Base-by-base conservation (phyloP, 305 asterid genomes). In the Plantago coronopus region DNA sequence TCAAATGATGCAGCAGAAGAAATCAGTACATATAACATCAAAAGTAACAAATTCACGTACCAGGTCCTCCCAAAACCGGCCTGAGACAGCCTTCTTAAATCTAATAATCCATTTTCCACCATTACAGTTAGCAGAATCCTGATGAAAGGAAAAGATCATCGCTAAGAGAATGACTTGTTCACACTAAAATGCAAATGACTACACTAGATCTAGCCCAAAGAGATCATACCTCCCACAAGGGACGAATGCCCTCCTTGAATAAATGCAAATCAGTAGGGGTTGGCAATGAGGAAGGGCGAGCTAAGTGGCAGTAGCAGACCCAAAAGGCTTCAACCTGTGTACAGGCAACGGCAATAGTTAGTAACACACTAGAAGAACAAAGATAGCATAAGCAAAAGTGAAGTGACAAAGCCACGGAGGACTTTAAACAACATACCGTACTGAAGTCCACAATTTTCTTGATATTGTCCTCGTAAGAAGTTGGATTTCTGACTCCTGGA, bases 81-180 rank as follows among this genome's bases (percentile, higher is more conserved):
- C 96, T 2, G 98, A 79, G 54, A 91, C 86, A 51, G 80, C 77
- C 75, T 91, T 91, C 73, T 88, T 91, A 54, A 91, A 88, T 63
- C 98, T 84, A 76, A 91, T 82, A 47, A 88, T 91, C 98, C 98
- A 91, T 70, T 91, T 91, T 54, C 98, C 98, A 48, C 98, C 98
- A 70, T 78, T 81, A 84, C 90, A 83, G 69, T 91, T 91, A 37
- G 95, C 98, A 77, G 89, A 77, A 75, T 91, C 98, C 98, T 91
- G 80, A 62, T 5, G 19, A 18, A 68, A 45, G 27, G 62, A 42
- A 19, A 29, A 18, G 14, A 48, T n/a, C 17, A 48, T 17, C 21
- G 17, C 45, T 34, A 11, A 38, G 21, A 21, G 2, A 20, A 0
- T 8, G 21, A 14, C 38, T 22, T 64, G 38, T 44, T 45, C 49